Percentiles rank a stretch among this genome's conserved stretches.
phyloP scores from a whole-genome alignment of 257 asterid species.

The Apocynum venetum region DNA sequence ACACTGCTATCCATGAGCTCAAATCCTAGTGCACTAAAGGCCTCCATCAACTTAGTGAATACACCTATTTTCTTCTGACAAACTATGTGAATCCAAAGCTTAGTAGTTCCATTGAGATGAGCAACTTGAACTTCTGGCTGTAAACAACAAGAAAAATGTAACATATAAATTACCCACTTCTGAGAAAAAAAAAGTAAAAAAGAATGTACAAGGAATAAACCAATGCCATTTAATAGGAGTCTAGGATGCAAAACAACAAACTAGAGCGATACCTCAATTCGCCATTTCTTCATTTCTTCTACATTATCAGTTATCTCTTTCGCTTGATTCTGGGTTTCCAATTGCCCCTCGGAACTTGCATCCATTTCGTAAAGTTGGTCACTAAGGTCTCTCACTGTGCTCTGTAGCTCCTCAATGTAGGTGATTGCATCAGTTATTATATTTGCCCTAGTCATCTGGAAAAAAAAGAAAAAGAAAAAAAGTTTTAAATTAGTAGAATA shows the following conservation, averaged over 20 bases:
- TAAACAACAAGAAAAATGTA: neutral
- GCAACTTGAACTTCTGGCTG: constrained; percentile 58
- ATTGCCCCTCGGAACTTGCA: constrained; percentile 20
- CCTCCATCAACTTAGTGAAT: constrained; percentile 59
- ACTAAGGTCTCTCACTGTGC: constrained; percentile 45
- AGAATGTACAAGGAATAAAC: neutral
- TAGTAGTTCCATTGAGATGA: constrained; percentile 44
- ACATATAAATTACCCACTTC: neutral
- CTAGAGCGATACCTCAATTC: constrained; percentile 34
- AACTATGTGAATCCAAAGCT: constrained; percentile 66
- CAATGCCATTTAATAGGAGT: no score
- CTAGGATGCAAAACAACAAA: no score
- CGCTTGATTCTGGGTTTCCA: constrained; percentile 12
- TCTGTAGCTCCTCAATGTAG: constrained; percentile 56
- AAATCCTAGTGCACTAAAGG: constrained; percentile 55
- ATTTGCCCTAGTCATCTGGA: constrained; percentile 72
- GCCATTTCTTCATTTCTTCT: constrained; percentile 43
- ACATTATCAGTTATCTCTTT: constrained; percentile 14
- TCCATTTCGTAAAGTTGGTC: constrained; percentile 54
- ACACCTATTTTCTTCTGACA: constrained; percentile 50
- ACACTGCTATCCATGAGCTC: constrained; percentile 51
- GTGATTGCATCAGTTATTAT: constrained; percentile 75
- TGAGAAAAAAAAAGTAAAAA: no score
- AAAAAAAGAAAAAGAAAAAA: neutral
- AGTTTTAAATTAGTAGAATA: neutral